Evolutionary conservation across 73 alveolate genomes (phyloP), one percentile per base, ranked within the genome.

Genomic region (Stentor roeselii): DNA sequence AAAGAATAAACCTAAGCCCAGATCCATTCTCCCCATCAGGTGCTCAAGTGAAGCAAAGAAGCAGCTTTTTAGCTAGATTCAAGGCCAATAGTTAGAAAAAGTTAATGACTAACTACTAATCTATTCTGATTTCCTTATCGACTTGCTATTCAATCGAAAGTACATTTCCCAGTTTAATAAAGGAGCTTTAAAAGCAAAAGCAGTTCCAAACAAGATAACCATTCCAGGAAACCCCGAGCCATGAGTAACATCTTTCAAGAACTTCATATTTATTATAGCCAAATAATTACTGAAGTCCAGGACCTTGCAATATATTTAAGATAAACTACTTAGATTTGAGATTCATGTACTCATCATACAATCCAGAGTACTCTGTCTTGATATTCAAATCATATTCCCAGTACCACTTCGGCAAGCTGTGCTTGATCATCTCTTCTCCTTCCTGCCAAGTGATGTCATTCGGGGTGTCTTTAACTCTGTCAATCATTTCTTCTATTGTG

Each of bases 381-480:
- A 50, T 6, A 50, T 50, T 50, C 21, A 50, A 50, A 11, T 67
- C 80, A 27, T 30, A 11, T 67, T 67, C 80, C n/a, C n/a, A 67
- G 80, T 67, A 67, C 80, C 80, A 67, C 0, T 67, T 0, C 0
- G 80, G 80, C 1, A 67, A 2, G 41, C 34, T 67, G 37, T 67
- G 80, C 80, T 67, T 67, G 11, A 67, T 67, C 21, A 27, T 27
- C 34, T 67, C 34, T 40, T 67, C 80, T 1, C 80, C 80, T 67
- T 67, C 80, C 34, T 67, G 80, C 80, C 80, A 67, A 11, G 80
- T 67, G 27, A 67, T 30, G 11, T 36, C 34, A 0, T 21, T 32
- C 34, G 80, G 80, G 15, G 80, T 67, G 2, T 67, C 80, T 30
- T 30, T 67, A 67, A 27, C 41, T 67, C 80, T 67, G 1, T n/a